A percentile compares a stretch with the other conserved stretches of the same genome.
Evolutionary conservation across 805 yeast genomes (phyloP).

Genomic region (Candida sphagnicola): DNA sequence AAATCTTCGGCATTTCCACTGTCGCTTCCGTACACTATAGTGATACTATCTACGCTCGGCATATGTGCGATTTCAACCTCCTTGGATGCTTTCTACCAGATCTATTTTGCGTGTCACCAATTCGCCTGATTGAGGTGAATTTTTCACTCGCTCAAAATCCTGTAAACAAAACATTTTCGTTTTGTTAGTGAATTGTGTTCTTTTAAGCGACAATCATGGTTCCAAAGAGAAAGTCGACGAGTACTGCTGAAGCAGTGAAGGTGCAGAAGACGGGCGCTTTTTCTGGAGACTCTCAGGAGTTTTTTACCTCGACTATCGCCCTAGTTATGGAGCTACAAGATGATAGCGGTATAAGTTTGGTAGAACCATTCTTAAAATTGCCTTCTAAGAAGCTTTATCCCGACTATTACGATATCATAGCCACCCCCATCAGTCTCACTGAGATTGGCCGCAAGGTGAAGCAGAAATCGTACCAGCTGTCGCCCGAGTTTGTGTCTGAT

Average conservation of each 20-base stretch:
- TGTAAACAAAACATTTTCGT: background rate
- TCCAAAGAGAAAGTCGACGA: slow-evolving; percentile 17
- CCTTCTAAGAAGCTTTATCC: slow-evolving; percentile 37
- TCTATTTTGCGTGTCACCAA: too few relatives aligned
- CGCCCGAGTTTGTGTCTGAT: slow-evolving; percentile 36
- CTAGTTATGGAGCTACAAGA: slow-evolving; percentile 28
- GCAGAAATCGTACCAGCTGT: slow-evolving; percentile 42
- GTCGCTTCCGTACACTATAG: slow-evolving; percentile 84
- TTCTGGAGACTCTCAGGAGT: slow-evolving; percentile 21
- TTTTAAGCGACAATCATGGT: too few relatives aligned
- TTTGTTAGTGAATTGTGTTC: background rate
- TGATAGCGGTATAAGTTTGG: slow-evolving; percentile 21
- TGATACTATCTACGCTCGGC: slow-evolving; percentile 24
- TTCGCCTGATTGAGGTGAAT: too few relatives aligned
- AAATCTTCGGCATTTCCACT: slow-evolving; percentile 89
- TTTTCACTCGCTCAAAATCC: too few relatives aligned
- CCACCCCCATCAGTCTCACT: slow-evolving; percentile 28
- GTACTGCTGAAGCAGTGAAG: slow-evolving; percentile 9
- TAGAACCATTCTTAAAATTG: slow-evolving; percentile 28
- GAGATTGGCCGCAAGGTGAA: slow-evolving; percentile 32
- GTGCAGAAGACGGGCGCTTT: slow-evolving; percentile 13
- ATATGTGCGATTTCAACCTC: too few relatives aligned
- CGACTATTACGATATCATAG: slow-evolving; percentile 34
- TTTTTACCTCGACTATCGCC: slow-evolving; percentile 28
- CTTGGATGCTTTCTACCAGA: too few relatives aligned